These are phyloP conservation scores for Gossypium sturtianum DNA, from an alignment of 345 rosid genomes.

Conservation along the genomic window DNA sequence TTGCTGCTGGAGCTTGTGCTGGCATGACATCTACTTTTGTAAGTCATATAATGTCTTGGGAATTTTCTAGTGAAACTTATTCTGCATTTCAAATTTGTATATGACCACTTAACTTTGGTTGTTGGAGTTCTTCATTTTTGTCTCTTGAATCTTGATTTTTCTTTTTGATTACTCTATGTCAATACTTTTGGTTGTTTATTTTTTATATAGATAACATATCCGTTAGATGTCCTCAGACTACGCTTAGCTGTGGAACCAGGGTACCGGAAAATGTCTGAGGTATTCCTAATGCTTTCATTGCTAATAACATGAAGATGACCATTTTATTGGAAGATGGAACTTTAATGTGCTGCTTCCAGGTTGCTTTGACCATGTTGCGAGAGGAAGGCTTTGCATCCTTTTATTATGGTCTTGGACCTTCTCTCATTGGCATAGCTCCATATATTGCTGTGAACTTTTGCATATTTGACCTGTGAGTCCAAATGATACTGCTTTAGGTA, in stretches of 20 bases:
- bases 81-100: background rate
- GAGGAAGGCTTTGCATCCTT: constrained; percentile 91
- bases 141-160: background rate
- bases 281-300: constrained; percentile 20
- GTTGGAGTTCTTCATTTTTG: background rate
- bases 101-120: background rate
- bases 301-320: constrained; percentile 8
- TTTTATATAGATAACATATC: constrained; percentile 69
- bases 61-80: background rate
- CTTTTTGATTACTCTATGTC: background rate
- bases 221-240: constrained; percentile 88
- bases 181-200: background rate
- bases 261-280: constrained; percentile 78
- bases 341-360: constrained; percentile 36
- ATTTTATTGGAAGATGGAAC: constrained; percentile 5
- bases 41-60: constrained; percentile 24
- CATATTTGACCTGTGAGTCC: constrained; percentile 83
- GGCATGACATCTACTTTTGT: constrained; percentile 99
- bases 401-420: constrained; percentile 90
- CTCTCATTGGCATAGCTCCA: constrained; percentile 90
- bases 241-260: constrained; percentile 97
- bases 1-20: constrained; percentile 98
- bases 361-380: constrained; percentile 81
- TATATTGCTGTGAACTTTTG: constrained; percentile 97
- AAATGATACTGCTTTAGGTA: background rate